Conservation (phyloP, 257 asterid genomes). For the Solanum peruvianum region DNA sequence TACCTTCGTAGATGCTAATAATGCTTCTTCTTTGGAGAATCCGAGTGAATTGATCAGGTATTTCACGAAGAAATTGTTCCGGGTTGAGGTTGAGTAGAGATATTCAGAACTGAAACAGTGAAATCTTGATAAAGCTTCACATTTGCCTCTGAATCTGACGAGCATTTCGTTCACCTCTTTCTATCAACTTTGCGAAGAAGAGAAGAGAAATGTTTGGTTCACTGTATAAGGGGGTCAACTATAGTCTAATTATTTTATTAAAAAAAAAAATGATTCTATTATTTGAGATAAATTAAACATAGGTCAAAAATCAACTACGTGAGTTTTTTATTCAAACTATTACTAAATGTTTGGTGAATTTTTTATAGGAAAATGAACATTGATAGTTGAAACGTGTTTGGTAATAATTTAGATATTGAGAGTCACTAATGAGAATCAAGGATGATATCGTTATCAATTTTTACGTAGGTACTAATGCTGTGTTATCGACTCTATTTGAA, state of each 20-base stretch:
- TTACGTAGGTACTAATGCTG: too few relatives aligned
- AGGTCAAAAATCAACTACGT: neutral
- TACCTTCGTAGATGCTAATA: neutral
- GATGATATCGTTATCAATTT: neutral
- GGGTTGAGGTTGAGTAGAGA: neutral
- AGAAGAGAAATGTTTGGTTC: neutral
- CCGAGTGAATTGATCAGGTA: neutral
- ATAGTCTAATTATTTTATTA: neutral
- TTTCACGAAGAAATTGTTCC: neutral
- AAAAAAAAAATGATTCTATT: too few relatives aligned
- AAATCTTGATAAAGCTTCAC: neutral
- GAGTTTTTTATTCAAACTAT: too few relatives aligned
- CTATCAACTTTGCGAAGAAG: neutral
- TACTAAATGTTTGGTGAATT: neutral
- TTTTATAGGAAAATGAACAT: neutral
- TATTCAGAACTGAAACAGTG: neutral
- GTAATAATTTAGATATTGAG: too few relatives aligned
- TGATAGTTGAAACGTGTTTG: neutral
- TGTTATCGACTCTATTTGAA: neutral
- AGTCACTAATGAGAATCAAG: neutral
- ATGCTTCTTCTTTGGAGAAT: slow-evolving; percentile 1
- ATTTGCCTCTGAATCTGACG: neutral
- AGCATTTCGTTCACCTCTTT: neutral
- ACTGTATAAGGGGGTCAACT: neutral
- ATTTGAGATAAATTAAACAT: neutral